A percentile compares a stretch with the other conserved stretches of the same genome.
Evolutionary conservation across 176 grass and related monocot species (phyloP).

Genomic region (Carex myosuroides): DNA sequence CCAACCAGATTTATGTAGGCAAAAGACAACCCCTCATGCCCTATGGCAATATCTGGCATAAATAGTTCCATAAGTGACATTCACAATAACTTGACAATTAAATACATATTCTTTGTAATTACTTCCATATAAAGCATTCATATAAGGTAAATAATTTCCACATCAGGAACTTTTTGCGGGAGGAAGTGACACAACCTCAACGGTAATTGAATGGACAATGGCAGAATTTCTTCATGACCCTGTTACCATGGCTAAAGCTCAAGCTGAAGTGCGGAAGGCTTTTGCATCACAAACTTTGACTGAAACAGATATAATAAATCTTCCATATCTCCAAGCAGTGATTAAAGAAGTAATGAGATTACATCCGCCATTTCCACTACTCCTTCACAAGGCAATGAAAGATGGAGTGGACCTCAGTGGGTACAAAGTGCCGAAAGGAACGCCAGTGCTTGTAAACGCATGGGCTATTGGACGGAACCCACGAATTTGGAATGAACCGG

Average conservation of each 20-base stretch:
- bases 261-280: slow-evolving; percentile 30
- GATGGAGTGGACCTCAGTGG: slow-evolving; percentile 32
- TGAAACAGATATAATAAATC: slow-evolving; percentile 18
- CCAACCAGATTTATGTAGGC: too few species aligned
- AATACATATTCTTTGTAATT: background rate
- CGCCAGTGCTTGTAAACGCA: slow-evolving; percentile 26
- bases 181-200: slow-evolving; percentile 44
- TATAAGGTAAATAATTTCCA: background rate
- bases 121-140: background rate
- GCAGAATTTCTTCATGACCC: slow-evolving; percentile 57
- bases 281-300: slow-evolving; percentile 25
- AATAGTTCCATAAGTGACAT: background rate
- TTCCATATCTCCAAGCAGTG: slow-evolving; percentile 56
- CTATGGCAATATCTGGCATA: background rate
- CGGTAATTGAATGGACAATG: slow-evolving; percentile 60
- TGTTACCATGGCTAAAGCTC: slow-evolving; percentile 35
- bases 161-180: slow-evolving; percentile 25
- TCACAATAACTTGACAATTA: background rate
- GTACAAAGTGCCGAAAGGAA: slow-evolving; percentile 26
- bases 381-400: slow-evolving; percentile 38
- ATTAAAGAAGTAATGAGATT: slow-evolving; percentile 60
- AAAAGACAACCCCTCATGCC: too few species aligned
- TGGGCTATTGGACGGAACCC: slow-evolving; percentile 55
- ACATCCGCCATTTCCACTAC: slow-evolving; percentile 38
- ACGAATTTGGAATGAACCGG: slow-evolving; percentile 19